Conservation (phyloP, 306 rosid species). For the Lablab purpureus region DNA sequence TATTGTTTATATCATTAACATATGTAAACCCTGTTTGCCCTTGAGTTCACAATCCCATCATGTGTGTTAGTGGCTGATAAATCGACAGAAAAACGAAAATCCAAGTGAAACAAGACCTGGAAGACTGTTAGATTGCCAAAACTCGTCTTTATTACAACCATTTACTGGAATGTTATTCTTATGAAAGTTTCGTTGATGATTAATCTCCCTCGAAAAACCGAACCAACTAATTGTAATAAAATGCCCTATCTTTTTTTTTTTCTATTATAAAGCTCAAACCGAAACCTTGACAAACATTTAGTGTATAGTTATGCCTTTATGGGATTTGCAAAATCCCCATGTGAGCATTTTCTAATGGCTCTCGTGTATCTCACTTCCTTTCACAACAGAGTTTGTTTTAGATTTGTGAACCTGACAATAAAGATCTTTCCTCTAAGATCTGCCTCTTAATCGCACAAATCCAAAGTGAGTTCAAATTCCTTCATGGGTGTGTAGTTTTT, state of each 20-base stretch:
- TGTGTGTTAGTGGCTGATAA: background rate
- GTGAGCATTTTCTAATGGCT: constrained; percentile 1
- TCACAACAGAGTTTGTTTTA: constrained; percentile 8
- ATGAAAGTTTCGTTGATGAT: too few species aligned
- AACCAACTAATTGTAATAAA: too few species aligned
- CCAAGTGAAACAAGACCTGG: constrained; percentile 9
- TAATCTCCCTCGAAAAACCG: too few species aligned
- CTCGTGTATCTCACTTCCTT: background rate
- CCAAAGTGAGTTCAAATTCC: background rate
- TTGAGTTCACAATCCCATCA: background rate
- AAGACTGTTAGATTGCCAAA: background rate
- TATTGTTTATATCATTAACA: background rate
- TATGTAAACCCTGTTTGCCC: background rate
- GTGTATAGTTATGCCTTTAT: background rate
- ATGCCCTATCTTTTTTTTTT: too few species aligned
- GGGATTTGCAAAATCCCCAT: background rate
- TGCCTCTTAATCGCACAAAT: constrained; percentile 6
- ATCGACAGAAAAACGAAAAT: background rate
- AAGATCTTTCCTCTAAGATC: background rate
- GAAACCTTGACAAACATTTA: background rate
- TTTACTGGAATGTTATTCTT: background rate
- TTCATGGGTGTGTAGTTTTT: background rate
- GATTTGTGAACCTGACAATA: constrained; percentile 14
- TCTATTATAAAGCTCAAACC: too few species aligned
- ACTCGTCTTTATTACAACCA: background rate